phyloP scores from a whole-genome alignment of 306 rosid genomes.

The Gillenia trifoliata region DNA sequence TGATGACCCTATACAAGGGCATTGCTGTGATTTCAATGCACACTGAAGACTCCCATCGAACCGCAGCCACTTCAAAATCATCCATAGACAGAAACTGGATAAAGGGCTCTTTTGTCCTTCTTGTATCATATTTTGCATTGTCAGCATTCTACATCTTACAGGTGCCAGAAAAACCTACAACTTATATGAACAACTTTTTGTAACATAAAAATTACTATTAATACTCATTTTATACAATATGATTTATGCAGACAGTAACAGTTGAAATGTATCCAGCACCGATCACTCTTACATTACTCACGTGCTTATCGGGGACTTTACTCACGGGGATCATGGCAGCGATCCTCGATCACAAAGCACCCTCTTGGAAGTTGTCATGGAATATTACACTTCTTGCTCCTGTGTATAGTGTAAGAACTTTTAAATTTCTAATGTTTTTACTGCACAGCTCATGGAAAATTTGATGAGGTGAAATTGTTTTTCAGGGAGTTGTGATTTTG shows the following conservation, averaged over 20 bases:
- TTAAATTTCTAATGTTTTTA: neutral
- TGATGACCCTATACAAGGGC: constrained; percentile 28
- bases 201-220: neutral
- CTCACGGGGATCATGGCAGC: constrained; percentile 17
- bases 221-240: neutral
- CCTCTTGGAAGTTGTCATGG: constrained; percentile 25
- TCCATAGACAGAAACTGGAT: constrained; percentile 5
- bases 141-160: constrained; percentile 15
- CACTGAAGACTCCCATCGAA: neutral
- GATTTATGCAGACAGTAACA: constrained; percentile 13
- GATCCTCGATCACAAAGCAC: constrained; percentile 22
- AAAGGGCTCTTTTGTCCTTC: constrained; percentile 18
- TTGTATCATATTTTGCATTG: neutral
- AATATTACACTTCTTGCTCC: constrained; percentile 24
- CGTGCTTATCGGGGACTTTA: constrained; percentile 16
- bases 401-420: neutral
- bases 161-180: neutral
- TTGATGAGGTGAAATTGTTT: neutral
- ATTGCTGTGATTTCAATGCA: neutral
- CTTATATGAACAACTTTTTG: neutral
- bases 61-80: neutral
- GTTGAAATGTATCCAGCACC: constrained; percentile 24
- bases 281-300: constrained; percentile 9
- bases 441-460: neutral
- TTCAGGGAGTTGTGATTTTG: constrained; percentile 22